These are phyloP conservation scores for Lactarius hatsudake DNA, from an alignment of 768 basidiomycete genomes.

Conservation along the genomic window DNA sequence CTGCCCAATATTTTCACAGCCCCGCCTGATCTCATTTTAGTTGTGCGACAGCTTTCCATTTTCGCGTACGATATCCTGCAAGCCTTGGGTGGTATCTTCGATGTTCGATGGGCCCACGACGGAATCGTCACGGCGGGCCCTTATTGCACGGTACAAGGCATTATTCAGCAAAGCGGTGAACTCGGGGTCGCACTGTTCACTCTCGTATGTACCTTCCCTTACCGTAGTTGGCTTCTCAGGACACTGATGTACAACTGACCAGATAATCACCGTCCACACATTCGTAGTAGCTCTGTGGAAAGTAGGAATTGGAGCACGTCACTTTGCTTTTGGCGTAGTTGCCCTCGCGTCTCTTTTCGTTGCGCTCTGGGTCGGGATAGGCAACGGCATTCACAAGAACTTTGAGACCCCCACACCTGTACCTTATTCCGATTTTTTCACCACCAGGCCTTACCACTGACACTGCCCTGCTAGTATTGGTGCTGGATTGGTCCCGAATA, in stretches of 20 bases:
- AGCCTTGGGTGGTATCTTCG: slow-evolving; percentile 39
- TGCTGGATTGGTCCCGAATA: slow-evolving; percentile 43
- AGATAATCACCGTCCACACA: slow-evolving; percentile 39
- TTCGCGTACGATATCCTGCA: slow-evolving; percentile 39
- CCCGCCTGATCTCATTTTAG: slow-evolving; percentile 10
- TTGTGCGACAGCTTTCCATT: slow-evolving; percentile 30
- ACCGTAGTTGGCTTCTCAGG: not conserved
- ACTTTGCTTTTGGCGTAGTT: slow-evolving; percentile 28
- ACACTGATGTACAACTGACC: slow-evolving; percentile 30
- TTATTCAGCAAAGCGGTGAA: slow-evolving; percentile 44
- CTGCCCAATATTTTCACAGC: not conserved
- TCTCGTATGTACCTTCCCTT: slow-evolving; percentile 34
- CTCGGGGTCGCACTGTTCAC: slow-evolving; percentile 42
- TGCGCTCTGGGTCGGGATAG: slow-evolving; percentile 39
- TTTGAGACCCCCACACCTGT: slow-evolving; percentile 39
- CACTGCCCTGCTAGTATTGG: slow-evolving; percentile 35
- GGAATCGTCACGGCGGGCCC: slow-evolving; percentile 36
- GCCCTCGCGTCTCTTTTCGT: slow-evolving; percentile 15
- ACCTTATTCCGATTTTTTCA: slow-evolving; percentile 2
- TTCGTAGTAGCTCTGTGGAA: slow-evolving; percentile 40
- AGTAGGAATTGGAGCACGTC: slow-evolving; percentile 32
- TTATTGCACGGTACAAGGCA: slow-evolving; percentile 41
- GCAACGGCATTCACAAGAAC: slow-evolving; percentile 29
- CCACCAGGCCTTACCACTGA: not conserved
- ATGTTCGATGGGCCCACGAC: slow-evolving; percentile 38